These are phyloP conservation scores for Scedosporium dehoogii DNA, from an alignment of 2,329 filamentous ascomycete species.

Conservation along the genomic window DNA sequence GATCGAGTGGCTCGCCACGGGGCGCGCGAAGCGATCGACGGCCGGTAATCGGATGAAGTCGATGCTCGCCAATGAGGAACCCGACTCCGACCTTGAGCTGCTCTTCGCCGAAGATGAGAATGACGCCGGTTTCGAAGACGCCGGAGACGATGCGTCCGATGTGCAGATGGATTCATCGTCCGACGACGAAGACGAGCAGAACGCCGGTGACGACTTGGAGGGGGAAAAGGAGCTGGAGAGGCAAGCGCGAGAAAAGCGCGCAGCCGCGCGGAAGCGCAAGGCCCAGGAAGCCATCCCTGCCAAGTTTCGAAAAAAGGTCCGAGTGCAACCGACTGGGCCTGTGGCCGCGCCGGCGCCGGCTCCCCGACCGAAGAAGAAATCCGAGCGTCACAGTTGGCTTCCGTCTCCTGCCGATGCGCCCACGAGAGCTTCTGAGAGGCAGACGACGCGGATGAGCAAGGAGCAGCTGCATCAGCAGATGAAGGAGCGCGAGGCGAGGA, in stretches of 20 bases:
- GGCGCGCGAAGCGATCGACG: constrained; percentile 65
- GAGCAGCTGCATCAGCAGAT: constrained; percentile 60
- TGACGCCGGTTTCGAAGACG: constrained; percentile 60
- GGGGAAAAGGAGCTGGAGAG: constrained; percentile 82
- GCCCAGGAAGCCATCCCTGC: constrained; percentile 64
- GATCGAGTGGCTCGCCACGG: constrained; percentile 63
- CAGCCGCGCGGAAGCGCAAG: constrained; percentile 68
- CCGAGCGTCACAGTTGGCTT: constrained; percentile 49
- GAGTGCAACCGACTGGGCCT: constrained; percentile 47
- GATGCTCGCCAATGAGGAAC: constrained; percentile 65
- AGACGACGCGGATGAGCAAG: constrained; percentile 49
- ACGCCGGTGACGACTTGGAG: constrained; percentile 57
- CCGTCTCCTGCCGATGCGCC: constrained; percentile 44
- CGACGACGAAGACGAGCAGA: constrained; percentile 66
- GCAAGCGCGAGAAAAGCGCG: constrained; percentile 58
- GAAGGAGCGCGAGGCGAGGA: constrained; percentile 59
- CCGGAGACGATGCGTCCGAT: constrained; percentile 59
- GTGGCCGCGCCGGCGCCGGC: constrained; percentile 27
- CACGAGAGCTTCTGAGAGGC: constrained; percentile 46
- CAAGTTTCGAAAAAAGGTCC: constrained; percentile 65
- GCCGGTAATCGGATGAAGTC: constrained; percentile 77
- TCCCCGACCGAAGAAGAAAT: constrained; percentile 48
- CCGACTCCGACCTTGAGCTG: constrained; percentile 58
- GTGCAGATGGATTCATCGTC: constrained; percentile 79
- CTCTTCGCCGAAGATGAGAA: constrained; percentile 67